Evolutionary conservation across 1,284 basidiomycete genomes (phyloP), one percentile per base, ranked within the genome.

Genomic region (Agroathelia rolfsii): DNA sequence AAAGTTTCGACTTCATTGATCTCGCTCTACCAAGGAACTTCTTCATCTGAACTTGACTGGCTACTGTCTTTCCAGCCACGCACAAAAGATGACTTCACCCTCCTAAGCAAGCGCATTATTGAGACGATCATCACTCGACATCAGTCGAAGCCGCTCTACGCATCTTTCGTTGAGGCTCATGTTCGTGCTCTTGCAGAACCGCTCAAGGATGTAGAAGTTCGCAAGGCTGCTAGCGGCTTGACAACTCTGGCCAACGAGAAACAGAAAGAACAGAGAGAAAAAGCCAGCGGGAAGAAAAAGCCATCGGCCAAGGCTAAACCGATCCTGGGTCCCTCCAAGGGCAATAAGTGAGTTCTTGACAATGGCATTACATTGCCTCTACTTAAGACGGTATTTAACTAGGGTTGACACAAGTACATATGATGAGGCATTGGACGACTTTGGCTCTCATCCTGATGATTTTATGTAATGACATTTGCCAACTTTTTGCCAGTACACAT

Each of bases 201-300:
- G 9, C 66, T 95, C 33, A 81, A 78, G 41, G 89, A 93, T 42
- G 76, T 89, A 32, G 90, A 96, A 49, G 79, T 89, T 20, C 73
- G 88, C 42, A 93, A 93, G 53, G 82, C 75, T 2, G 86, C 87
- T 3, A 83, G 76, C 34, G 73, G 64, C 10, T 61, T 96, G 34
- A 87, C 84, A 12, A 79, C 85, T 2, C 64, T 95, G 8, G 83
- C 88, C 32, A 94, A 93, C 51, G 88, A 92, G 62, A 96, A 96
- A 62, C 87, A 92, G 62, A 85, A 76, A 56, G 87, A 89, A 53
- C 75, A 80, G 52, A 66, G 80, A 39, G 88, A 90, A 30, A 88
- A 85, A 58, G 67, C 76, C 0, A 79, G 75, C 42, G 86, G 87
- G 14, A 93, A 92, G 73, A 92, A 90, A 67, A 93, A 92, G 62